Conservation (phyloP, 2,329 filamentous ascomycete genomes). For the Beauveria medogensis region DNA sequence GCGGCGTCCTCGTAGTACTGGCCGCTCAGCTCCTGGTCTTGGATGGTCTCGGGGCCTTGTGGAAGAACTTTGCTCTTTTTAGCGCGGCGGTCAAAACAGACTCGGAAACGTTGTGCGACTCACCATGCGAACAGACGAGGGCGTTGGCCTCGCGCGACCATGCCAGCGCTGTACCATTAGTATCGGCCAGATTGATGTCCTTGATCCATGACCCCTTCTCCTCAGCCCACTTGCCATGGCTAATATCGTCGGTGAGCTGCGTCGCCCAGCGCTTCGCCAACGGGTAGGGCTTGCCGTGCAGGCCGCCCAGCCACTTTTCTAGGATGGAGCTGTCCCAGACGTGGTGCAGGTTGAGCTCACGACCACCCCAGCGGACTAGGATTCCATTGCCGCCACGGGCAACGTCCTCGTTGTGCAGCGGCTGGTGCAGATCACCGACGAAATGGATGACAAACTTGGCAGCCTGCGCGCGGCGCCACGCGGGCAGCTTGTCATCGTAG, state of each 20-base stretch:
- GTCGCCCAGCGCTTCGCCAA: constrained; percentile 48
- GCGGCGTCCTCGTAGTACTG: constrained; percentile 56
- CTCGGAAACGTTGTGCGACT: constrained; percentile 16
- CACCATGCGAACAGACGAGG: constrained; percentile 54
- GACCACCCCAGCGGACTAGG: constrained; percentile 50
- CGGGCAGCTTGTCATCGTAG: constrained; percentile 36
- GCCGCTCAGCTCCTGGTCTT: constrained; percentile 51
- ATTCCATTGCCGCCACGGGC: constrained; percentile 61
- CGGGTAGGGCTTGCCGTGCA: constrained; percentile 38
- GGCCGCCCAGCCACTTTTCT: constrained; percentile 54
- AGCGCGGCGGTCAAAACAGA: neutral
- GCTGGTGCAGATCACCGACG: constrained; percentile 62
- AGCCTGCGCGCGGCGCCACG: constrained; percentile 45
- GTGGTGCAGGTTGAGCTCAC: constrained; percentile 57
- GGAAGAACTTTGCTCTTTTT: constrained; percentile 46
- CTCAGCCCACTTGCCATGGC: constrained; percentile 43
- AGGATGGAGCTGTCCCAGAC: constrained; percentile 67
- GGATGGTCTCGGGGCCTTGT: constrained; percentile 49
- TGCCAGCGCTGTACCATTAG: constrained; percentile 45
- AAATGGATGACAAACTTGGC: constrained; percentile 63
- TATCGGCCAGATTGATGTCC: constrained; percentile 46
- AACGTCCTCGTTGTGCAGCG: constrained; percentile 57
- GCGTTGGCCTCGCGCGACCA: constrained; percentile 60
- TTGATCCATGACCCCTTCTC: constrained; percentile 47
- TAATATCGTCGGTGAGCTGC: constrained; percentile 47